A percentile compares a stretch with the other conserved stretches of the same genome.
phyloP scores from a whole-genome alignment of 2,329 filamentous ascomycete species.

The Pseudogymnoascus sp. region DNA sequence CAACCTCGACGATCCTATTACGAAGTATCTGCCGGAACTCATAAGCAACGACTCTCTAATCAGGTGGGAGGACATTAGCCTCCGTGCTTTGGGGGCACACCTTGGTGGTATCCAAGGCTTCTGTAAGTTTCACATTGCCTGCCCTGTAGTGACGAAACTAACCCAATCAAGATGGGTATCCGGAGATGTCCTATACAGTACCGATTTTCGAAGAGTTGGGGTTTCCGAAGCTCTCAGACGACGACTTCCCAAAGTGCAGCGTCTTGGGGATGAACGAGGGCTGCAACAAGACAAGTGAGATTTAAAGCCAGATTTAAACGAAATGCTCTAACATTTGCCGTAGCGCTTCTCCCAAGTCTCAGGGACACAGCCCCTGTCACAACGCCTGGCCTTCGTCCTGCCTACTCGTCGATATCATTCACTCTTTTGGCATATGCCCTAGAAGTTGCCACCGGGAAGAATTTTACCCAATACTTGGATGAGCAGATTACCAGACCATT shows the following conservation, averaged over 20 bases:
- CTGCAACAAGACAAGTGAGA: neutral
- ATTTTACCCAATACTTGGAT: neutral
- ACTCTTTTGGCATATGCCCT: slow-evolving; percentile 31
- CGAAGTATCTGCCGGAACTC: slow-evolving; percentile 35
- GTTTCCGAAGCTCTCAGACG: neutral
- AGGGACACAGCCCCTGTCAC: neutral
- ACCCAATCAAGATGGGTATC: neutral
- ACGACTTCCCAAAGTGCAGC: neutral
- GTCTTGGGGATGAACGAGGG: neutral
- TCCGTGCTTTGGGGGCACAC: neutral
- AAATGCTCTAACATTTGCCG: neutral
- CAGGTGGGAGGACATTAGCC: neutral
- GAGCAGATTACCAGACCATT: slow-evolving; percentile 26
- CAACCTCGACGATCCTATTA: slow-evolving; percentile 35
- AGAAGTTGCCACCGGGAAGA: slow-evolving; percentile 30
- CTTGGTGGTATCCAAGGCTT: slow-evolving; percentile 1
- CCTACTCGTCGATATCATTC: neutral
- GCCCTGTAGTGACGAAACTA: neutral
- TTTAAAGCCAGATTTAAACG: neutral
- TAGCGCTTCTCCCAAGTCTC: neutral
- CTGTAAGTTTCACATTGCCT: neutral
- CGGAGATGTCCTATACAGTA: neutral
- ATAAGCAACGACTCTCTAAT: neutral
- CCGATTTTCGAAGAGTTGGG: neutral
- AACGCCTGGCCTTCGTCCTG: neutral